A percentile compares a stretch with the other conserved stretches of the same genome.
These are phyloP conservation scores for Peronosclerospora sorghi DNA, from an alignment of 352 stramenopile species.

Conservation along the genomic window DNA sequence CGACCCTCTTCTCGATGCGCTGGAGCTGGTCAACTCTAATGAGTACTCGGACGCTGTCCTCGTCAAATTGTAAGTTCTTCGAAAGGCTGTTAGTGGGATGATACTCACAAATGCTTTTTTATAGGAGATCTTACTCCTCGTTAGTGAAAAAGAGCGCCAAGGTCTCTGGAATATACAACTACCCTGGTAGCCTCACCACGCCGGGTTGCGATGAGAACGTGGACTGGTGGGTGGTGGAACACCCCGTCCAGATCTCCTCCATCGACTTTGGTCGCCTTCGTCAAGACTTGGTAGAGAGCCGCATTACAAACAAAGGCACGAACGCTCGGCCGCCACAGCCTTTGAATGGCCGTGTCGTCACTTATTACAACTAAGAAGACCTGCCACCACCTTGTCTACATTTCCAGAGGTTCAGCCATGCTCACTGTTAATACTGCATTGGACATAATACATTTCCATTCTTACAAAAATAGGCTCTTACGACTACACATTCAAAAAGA, in stretches of 20 bases:
- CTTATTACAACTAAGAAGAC: not conserved
- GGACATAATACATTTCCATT: no score
- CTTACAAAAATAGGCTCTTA: no score
- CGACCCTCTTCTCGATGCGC: slow-evolving; percentile 6
- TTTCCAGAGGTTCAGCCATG: no score
- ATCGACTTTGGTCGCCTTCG: slow-evolving; percentile 20
- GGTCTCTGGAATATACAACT: slow-evolving; percentile 21
- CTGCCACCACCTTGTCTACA: no score
- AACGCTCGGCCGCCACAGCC: slow-evolving; percentile 18
- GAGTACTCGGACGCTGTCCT: not conserved
- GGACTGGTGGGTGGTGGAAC: slow-evolving; percentile 26
- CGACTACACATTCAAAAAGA: no score
- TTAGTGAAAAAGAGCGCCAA: slow-evolving; percentile 25
- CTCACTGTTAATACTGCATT: no score
- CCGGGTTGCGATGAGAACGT: slow-evolving; percentile 26
- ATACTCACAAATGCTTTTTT: no score
- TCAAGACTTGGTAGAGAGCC: slow-evolving; percentile 11
- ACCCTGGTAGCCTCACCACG: slow-evolving; percentile 24
- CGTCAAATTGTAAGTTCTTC: slow-evolving; percentile 10
- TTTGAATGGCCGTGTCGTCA: slow-evolving; percentile 15
- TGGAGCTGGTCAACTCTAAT: slow-evolving; percentile 5
- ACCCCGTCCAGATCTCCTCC: slow-evolving; percentile 15
- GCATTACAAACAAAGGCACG: slow-evolving; percentile 11
- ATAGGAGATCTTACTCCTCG: slow-evolving; percentile 27
- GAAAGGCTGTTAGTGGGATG: no score